phyloP scores from a whole-genome alignment of 768 basidiomycete species.

The Lentinula edodes region DNA sequence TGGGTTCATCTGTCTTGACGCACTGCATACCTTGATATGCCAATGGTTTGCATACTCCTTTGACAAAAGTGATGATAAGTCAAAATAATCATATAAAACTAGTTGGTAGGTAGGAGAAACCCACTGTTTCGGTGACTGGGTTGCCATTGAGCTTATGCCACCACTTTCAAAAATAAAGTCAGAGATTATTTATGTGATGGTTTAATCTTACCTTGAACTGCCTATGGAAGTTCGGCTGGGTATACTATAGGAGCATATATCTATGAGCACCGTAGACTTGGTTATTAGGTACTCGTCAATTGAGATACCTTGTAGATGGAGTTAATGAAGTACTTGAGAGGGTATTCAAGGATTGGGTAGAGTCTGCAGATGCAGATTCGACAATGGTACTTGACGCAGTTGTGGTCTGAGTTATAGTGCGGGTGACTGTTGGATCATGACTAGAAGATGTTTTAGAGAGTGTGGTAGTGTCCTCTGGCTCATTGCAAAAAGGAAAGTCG shows the following conservation, averaged over 20 bases:
- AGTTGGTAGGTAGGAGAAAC: not conserved
- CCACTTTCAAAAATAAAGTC: not conserved
- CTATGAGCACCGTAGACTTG: too few species aligned
- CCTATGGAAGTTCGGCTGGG: too few species aligned
- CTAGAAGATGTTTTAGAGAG: not conserved
- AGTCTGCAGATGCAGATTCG: too few species aligned
- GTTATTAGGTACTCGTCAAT: not conserved
- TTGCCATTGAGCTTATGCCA: not conserved
- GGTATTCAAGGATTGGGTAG: not conserved
- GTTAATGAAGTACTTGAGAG: not conserved
- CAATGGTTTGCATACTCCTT: not conserved
- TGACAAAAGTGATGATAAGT: not conserved
- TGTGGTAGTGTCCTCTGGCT: not conserved
- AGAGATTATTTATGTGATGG: not conserved
- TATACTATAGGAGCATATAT: too few species aligned
- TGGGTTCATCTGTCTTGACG: not conserved
- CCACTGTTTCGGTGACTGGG: not conserved
- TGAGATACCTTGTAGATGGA: not conserved
- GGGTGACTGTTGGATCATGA: too few species aligned
- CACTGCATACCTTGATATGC: not conserved
- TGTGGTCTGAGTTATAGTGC: too few species aligned
- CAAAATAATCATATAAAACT: not conserved
- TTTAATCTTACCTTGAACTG: not conserved
- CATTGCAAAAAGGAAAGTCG: not conserved
- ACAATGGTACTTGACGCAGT: too few species aligned